Evolutionary conservation across 805 yeast species (phyloP).

Genomic region (Tetrapisispora namnaoensis): DNA sequence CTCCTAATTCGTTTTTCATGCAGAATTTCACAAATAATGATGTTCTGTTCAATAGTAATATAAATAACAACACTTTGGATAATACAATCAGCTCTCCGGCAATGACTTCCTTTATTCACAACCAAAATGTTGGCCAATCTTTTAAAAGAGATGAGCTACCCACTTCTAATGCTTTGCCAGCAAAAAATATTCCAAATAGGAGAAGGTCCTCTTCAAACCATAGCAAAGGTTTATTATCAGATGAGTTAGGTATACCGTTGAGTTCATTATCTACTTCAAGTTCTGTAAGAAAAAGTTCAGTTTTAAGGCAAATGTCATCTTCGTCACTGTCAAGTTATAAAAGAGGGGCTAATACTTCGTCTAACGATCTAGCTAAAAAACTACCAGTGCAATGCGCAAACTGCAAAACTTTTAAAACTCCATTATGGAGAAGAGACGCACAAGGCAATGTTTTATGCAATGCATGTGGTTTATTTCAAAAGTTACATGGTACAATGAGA

Average conservation of each 20-base stretch:
- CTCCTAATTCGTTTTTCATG: conserved; percentile 6
- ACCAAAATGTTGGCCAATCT: neutral
- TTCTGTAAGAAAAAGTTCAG: conserved; percentile 22
- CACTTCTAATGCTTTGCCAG: neutral
- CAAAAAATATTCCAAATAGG: conserved; percentile 4
- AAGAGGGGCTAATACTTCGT: conserved; percentile 11
- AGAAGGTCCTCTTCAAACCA: conserved; percentile 11
- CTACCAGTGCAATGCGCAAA: conserved; percentile 56
- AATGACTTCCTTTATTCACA: conserved; percentile 1
- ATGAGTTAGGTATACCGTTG: conserved; percentile 15
- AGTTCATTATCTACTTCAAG: conserved; percentile 13
- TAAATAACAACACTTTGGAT: neutral
- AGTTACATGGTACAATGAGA: conserved; percentile 89
- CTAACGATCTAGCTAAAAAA: conserved; percentile 11
- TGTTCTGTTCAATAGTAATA: neutral
- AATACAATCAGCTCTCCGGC: neutral
- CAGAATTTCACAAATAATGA: conserved; percentile 1
- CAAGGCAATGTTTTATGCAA: conserved; percentile 90
- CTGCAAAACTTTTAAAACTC: conserved; percentile 88
- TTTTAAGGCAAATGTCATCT: conserved; percentile 22
- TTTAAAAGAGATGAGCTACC: conserved; percentile 1
- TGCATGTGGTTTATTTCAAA: conserved; percentile 90
- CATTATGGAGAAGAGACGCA: conserved; percentile 89
- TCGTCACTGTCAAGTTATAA: conserved; percentile 20
- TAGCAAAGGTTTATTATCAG: conserved; percentile 9